Percentiles rank a stretch among this genome's conserved stretches.
Evolutionary conservation across 2,329 filamentous ascomycete genomes (phyloP).

Genomic region (Verticillium albo-atrum): DNA sequence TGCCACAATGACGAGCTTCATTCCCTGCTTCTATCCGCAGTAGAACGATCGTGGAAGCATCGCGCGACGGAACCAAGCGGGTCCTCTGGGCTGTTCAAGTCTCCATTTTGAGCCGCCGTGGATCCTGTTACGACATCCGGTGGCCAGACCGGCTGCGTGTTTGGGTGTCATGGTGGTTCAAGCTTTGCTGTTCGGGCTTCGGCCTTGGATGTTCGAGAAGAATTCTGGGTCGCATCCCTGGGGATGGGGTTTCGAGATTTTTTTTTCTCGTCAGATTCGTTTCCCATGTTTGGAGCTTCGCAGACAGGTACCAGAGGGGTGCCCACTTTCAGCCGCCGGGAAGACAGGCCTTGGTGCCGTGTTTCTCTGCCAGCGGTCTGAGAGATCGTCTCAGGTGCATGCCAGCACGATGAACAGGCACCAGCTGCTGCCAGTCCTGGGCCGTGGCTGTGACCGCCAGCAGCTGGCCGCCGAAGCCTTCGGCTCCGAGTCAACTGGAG

Average conservation of each 20-base stretch:
- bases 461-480: no score
- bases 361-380: not conserved
- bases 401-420: not conserved
- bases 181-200: not conserved
- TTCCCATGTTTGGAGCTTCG: not conserved
- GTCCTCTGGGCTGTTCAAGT: not conserved
- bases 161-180: not conserved
- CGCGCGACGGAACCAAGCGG: constrained; percentile 9
- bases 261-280: not conserved
- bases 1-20: not conserved
- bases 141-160: not conserved
- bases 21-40: not conserved
- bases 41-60: constrained; percentile 1
- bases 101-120: constrained; percentile 1
- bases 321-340: constrained; percentile 12
- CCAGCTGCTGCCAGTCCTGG: not conserved
- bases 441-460: no score
- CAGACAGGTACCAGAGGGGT: not conserved
- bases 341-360: constrained; percentile 8
- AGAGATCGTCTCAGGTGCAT: not conserved
- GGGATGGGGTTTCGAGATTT: not conserved
- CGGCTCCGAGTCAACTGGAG: no score
- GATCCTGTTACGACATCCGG: not conserved
- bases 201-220: not conserved
- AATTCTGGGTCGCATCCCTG: not conserved